These are phyloP conservation scores for Pestalotiopsis fici DNA, from an alignment of 2,329 filamentous ascomycete species.

Conservation along the genomic window DNA sequence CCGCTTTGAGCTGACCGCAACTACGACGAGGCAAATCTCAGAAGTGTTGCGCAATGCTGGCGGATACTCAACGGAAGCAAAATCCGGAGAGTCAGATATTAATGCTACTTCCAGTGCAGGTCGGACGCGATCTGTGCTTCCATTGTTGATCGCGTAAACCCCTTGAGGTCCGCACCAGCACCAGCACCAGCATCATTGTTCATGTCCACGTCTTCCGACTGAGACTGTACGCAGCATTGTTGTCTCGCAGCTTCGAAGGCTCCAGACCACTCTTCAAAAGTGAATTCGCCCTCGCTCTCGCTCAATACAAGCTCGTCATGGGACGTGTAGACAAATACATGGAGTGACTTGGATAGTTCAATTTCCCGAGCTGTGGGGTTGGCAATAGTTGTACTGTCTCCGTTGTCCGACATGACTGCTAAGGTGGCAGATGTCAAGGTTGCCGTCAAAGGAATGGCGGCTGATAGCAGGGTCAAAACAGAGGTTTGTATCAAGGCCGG, in stretches of 20 bases:
- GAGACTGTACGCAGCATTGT: constrained; percentile 58
- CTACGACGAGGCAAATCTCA: not conserved
- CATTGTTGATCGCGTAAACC: constrained; percentile 63
- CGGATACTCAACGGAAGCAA: not conserved
- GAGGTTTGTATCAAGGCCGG: constrained; percentile 82
- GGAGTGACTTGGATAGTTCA: constrained; percentile 67
- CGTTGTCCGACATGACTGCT: constrained; percentile 51
- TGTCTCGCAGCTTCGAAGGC: constrained; percentile 65
- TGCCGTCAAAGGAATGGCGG: constrained; percentile 76
- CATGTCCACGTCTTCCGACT: constrained; percentile 39
- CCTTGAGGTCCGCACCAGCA: constrained; percentile 52
- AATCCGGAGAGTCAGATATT: not conserved
- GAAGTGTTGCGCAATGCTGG: not conserved
- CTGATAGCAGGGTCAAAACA: constrained; percentile 77
- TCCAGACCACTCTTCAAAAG: constrained; percentile 72
- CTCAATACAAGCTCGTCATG: constrained; percentile 72
- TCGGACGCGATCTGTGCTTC: constrained; percentile 41
- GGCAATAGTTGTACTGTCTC: constrained; percentile 44
- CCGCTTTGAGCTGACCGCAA: not conserved
- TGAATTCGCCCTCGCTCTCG: constrained; percentile 82
- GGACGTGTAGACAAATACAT: constrained; percentile 83
- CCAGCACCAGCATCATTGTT: constrained; percentile 41
- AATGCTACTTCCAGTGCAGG: constrained; percentile 57
- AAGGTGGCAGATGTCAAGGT: constrained; percentile 68
- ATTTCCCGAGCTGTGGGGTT: constrained; percentile 67